Conservation (phyloP, 75 land plant genomes). For the Sequoia sempervirens region DNA sequence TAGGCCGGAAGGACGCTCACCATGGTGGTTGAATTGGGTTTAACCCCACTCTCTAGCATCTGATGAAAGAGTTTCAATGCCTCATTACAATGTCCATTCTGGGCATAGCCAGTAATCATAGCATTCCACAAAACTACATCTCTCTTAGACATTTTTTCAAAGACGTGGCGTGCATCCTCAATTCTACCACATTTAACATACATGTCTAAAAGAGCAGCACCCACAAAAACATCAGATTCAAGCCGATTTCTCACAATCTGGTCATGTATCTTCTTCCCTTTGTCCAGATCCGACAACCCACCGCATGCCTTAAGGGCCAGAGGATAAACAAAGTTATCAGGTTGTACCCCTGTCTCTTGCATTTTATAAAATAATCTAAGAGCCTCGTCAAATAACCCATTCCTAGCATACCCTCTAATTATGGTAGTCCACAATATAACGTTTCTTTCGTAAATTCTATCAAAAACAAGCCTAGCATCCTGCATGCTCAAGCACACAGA, state of each 20-base stretch:
- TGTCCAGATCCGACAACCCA: constrained; percentile 1
- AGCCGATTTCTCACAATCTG: constrained; percentile 17
- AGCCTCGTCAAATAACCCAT: constrained; percentile 12
- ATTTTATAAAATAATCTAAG: constrained; percentile 12
- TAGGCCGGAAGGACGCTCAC: constrained; percentile 14
- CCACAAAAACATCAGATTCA: constrained; percentile 8
- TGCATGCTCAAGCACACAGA: not conserved
- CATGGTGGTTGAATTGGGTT: constrained; percentile 15
- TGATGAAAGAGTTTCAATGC: constrained; percentile 6
- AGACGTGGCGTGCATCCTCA: constrained; percentile 21
- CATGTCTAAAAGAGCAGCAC: constrained; percentile 15
- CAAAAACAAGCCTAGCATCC: constrained; percentile 1
- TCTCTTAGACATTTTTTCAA: constrained; percentile 8
- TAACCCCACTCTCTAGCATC: constrained; percentile 7
- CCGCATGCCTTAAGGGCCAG: constrained; percentile 18
- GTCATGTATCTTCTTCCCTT: constrained; percentile 14
- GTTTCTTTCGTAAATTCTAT: not conserved
- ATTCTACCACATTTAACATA: constrained; percentile 17
- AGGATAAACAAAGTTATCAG: constrained; percentile 15
- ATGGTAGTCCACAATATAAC: constrained; percentile 23
- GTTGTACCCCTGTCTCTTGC: constrained; percentile 12
- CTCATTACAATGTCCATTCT: constrained; percentile 14
- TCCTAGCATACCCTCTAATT: constrained; percentile 16
- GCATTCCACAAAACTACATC: constrained; percentile 24
- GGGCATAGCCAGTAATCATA: constrained; percentile 17